Base-by-base conservation (phyloP, 2,329 filamentous ascomycete genomes). In the Bipolaris cookei region DNA sequence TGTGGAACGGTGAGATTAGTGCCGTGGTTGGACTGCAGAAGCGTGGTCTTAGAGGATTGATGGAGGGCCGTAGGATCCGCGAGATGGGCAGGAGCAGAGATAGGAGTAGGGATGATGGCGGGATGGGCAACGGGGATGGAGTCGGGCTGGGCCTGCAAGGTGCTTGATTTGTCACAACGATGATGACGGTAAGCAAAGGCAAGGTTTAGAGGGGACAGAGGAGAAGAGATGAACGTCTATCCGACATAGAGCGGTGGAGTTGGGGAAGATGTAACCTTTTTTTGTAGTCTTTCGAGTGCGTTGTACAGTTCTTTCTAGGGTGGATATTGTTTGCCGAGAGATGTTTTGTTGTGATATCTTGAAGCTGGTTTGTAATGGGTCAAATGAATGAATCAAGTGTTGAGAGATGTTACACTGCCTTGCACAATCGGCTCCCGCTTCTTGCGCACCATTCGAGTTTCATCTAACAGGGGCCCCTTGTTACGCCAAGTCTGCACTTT, bases 11-110 rank as follows among this genome's bases (percentile, higher is more conserved):
- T 56, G 86, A 96, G 79, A 77, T 94, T 32, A 93, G 90, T 79
- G 91, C 91, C 46, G 94, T 98, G 2, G 96, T 99, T 65, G 95
- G 95, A 0, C 75, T 99, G 63, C 95, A 99, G 81, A 99, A 99
- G 81, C 84, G 95, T 51, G 95, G 95, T 0, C 77, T 99, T 34
- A 84, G 94, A 57, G 95, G 95, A 0, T 77, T 99, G 65, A 98
- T 99, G 95, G 95, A 98, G 76, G 94, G 94, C 3, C 82, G 94
- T 42, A 84, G 94, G 58, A 88, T 97, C 81, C 83, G 93, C 42
- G 92, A 96, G 75, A 82, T 91, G 62, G 84, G 83, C 11, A 77
- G 78, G 58, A 59, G 63, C 76, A 77, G 67, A 28, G 69, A 68
- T 14, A 64, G 76, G 51, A 69, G 55, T 51, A 67, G 63, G 64